These are phyloP conservation scores for Pseudogymnoascus sp. DNA, from an alignment of 2,329 filamentous ascomycete species.

Conservation along the genomic window DNA sequence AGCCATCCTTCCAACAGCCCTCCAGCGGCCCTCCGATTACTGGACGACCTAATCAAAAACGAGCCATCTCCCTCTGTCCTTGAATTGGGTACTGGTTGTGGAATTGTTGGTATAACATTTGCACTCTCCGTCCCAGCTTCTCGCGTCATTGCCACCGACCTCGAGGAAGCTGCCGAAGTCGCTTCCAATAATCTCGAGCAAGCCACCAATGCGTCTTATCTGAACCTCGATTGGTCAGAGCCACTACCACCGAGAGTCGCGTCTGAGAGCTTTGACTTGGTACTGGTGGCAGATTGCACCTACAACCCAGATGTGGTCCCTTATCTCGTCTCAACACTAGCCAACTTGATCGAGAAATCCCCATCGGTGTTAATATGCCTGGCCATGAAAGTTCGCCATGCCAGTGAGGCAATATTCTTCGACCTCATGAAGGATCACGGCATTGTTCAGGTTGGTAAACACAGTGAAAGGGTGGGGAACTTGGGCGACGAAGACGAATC, in stretches of 20 bases:
- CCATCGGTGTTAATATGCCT: constrained; percentile 38
- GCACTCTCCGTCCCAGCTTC: constrained; percentile 29
- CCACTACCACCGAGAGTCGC: constrained; percentile 31
- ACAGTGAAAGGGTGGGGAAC: constrained; percentile 8
- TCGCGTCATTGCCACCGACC: constrained; percentile 54
- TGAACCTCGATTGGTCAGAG: constrained; percentile 57
- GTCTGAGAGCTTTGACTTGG: constrained; percentile 42
- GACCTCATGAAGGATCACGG: constrained; percentile 43
- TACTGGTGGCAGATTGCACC: constrained; percentile 64
- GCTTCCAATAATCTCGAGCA: constrained; percentile 41
- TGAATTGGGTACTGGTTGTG: constrained; percentile 62
- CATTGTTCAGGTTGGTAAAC: constrained; percentile 22
- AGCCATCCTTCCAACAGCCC: not conserved
- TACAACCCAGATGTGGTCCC: constrained; percentile 64
- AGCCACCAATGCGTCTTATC: constrained; percentile 26
- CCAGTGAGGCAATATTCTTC: constrained; percentile 60
- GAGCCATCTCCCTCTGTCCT: constrained; percentile 40
- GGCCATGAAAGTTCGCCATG: constrained; percentile 60
- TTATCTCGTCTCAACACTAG: constrained; percentile 52
- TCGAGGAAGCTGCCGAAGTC: constrained; percentile 56
- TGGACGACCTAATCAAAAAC: not conserved
- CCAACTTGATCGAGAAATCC: constrained; percentile 19
- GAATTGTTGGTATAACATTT: constrained; percentile 59
- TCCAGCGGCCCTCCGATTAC: not conserved
- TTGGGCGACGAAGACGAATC: constrained; percentile 10